Conservation (phyloP, 2,329 filamentous ascomycete genomes). For the Lojkania enalia region DNA sequence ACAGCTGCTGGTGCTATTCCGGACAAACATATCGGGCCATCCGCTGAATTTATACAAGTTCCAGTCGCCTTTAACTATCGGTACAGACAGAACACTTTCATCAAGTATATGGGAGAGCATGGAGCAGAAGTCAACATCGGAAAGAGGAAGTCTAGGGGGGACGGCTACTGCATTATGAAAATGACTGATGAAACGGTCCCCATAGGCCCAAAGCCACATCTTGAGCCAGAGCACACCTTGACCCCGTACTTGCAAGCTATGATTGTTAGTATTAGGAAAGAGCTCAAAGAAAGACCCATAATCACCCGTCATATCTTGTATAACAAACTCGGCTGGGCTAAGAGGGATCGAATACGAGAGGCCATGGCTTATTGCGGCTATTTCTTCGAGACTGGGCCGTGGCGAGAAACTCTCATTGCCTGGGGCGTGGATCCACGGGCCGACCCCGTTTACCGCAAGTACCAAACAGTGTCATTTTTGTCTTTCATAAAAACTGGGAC, state of each 20-base stretch:
- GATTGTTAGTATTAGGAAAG: conserved; percentile 63
- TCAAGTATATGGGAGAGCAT: conserved; percentile 56
- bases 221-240: conserved; percentile 53
- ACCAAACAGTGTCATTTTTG: conserved; percentile 70
- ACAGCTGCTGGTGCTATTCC: conserved; percentile 56
- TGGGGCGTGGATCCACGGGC: conserved; percentile 85
- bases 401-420: conserved; percentile 82
- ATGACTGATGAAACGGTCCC: conserved; percentile 67
- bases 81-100: conserved; percentile 84
- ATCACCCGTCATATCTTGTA: conserved; percentile 83
- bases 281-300: conserved; percentile 75
- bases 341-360: conserved; percentile 65
- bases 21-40: conserved; percentile 73
- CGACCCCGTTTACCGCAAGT: conserved; percentile 75
- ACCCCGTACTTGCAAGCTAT: conserved; percentile 65
- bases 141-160: not conserved
- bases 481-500: conserved; percentile 37
- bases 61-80: conserved; percentile 70
- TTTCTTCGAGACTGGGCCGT: conserved; percentile 89
- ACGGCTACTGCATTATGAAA: conserved; percentile 55
- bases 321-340: conserved; percentile 66
- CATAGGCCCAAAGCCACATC: conserved; percentile 59
- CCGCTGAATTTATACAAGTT: conserved; percentile 75
- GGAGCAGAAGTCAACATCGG: conserved; percentile 30
- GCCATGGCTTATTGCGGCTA: conserved; percentile 85